Evolutionary conservation across 352 stramenopile species (phyloP), one percentile per base, ranked within the genome.

Genomic region (Halophytophthora batemanensis): DNA sequence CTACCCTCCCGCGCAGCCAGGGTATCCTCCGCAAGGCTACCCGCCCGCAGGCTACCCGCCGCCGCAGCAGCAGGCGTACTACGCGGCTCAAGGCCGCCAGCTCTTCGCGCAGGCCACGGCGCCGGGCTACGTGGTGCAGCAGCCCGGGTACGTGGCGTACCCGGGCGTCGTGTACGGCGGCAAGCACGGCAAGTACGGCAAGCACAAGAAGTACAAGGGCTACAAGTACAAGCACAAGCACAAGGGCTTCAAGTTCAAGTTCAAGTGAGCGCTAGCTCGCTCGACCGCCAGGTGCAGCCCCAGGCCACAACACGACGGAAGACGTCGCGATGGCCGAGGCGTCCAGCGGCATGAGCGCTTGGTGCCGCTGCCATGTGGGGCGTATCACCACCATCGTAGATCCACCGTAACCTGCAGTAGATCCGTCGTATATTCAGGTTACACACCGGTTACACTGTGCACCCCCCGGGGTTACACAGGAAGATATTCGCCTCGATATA

Each of bases 51-150:
- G 36, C 18, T 87, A 85, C 28, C 66, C 67, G 8, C 61, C 61
- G 2, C 64, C 61, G 35, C 62, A 67, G 10, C 71, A 76, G 23
- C 77, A 87, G 50, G 67, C 69, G 18, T 87, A 87, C 46, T 87
- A 90, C 38, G 79, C 79, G 21, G 68, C 70, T 1, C 79, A 90
- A 50, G 74, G 76, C 7, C 65, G 76, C n/a, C 72, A 78, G 48
- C 70, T 90, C 38, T 90, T 87, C 43, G 76, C 76, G 10, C 76
- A 90, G 53, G 79, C 76, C 6, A 86, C 74, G 10, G 55, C 65
- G n/a, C 45, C 53, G 31, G 60, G 40, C 23, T 84, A 85, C 54
- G 59, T 66, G 3, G 40, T 61, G 11, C 65, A 71, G 31, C 76
- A 83, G 38, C 77, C 74, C 2, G 60, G 48, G 1, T 86, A 87